Base-by-base conservation (phyloP, 768 basidiomycete genomes). In the Boletus edulis region DNA sequence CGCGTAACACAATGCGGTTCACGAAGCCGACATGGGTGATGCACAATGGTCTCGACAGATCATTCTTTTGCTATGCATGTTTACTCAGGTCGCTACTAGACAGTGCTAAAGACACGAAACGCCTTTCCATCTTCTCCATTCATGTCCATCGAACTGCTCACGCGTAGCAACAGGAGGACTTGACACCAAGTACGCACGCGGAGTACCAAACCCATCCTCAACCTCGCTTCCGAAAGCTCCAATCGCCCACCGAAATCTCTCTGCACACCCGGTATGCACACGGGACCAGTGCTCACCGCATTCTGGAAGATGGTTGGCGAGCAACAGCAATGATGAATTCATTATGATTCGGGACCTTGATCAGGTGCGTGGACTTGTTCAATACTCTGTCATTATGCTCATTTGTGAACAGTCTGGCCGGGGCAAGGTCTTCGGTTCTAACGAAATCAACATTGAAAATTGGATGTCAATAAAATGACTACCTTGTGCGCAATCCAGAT, bases 301-400 rank as follows among this genome's bases (percentile, higher is more conserved):
- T 71, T 91, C 89, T 11, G 97, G 97, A 11, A 75, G 88, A 48
- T 98, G 90, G 86, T 77, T 99, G n/a, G 97, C 97, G 5, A 95
- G 91, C 65, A 96, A 96, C 20, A 93, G 94, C 59, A 96, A 99
- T 71, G 97, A 98, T 67, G 84, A 87, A 67, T 89, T 95, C 60
- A 85, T 97, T 29, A 91, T 98, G 87, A 85, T 98, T 37, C 98
- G 95, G 97, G 93, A 94, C 67, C 81, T 94, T 45, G 94, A 97
- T 73, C 93, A 91, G 94, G 94, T 97, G 68, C 76, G 93, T 46
- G 51, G 54, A 1, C 20, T n/a, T 45, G 18, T 11, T 11, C 20
- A 24, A 39, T 27, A 13, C 22, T 29, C 47, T 9, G 27, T 3
- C 3, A 3, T 29, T 17, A 47, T 52, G 44, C 56, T 52, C 34